Percentiles rank a stretch among this genome's conserved stretches.
Evolutionary conservation across 2,329 filamentous ascomycete genomes (phyloP).

Genomic region (Fusarium graminum): DNA sequence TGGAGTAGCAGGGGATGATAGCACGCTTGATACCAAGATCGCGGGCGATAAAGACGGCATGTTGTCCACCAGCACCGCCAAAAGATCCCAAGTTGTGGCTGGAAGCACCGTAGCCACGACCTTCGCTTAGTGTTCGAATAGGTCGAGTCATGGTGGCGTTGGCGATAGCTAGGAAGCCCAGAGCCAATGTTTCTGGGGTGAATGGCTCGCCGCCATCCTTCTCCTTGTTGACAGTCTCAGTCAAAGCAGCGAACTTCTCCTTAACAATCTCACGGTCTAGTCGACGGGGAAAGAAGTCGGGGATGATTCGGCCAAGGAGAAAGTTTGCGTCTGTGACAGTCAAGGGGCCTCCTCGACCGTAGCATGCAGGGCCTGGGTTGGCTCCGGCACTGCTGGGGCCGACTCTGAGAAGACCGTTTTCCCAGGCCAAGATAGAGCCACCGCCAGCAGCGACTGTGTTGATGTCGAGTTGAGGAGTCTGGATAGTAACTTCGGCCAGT

Average conservation of each 20-base stretch:
- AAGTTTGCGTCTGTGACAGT: slow-evolving; percentile 81
- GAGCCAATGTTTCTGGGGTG: slow-evolving; percentile 59
- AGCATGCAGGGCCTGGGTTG: slow-evolving; percentile 79
- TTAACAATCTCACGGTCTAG: slow-evolving; percentile 58
- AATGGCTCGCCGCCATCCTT: slow-evolving; percentile 39
- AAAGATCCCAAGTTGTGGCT: slow-evolving; percentile 49
- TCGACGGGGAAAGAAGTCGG: slow-evolving; percentile 71
- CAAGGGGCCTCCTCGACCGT: slow-evolving; percentile 76
- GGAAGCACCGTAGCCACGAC: slow-evolving; percentile 46
- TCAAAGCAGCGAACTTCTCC: slow-evolving; percentile 58
- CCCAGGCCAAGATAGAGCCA: slow-evolving; percentile 70
- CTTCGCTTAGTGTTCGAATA: slow-evolving; percentile 60
- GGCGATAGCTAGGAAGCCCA: slow-evolving; percentile 80
- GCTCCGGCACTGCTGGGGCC: slow-evolving; percentile 79
- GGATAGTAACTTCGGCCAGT: slow-evolving; percentile 77
- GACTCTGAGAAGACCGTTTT: slow-evolving; percentile 78
- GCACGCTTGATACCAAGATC: slow-evolving; percentile 59
- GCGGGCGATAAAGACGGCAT: slow-evolving; percentile 59
- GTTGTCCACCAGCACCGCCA: slow-evolving; percentile 59
- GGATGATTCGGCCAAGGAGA: slow-evolving; percentile 70
- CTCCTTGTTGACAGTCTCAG: slow-evolving; percentile 46
- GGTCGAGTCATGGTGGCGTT: slow-evolving; percentile 82
- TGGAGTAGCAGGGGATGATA: slow-evolving; percentile 61
- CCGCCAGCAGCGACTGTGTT: slow-evolving; percentile 74
- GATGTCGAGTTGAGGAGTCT: slow-evolving; percentile 79